Percentiles rank a stretch among this genome's conserved stretches.
Evolutionary conservation across 2,329 filamentous ascomycete genomes (phyloP).

Genomic region (Ceratocystiopsis brevicomis): DNA sequence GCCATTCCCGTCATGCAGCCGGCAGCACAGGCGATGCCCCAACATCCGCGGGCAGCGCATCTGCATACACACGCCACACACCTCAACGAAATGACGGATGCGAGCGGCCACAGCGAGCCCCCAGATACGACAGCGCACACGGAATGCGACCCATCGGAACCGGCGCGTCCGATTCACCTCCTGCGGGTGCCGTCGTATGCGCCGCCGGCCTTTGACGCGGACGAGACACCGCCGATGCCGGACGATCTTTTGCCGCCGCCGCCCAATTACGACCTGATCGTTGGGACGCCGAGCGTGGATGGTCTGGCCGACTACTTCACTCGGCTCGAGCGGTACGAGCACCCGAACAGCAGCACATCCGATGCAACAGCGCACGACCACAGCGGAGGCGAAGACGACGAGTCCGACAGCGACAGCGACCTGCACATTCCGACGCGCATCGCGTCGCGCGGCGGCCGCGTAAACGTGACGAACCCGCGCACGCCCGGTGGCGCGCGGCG

Average conservation of each 20-base stretch:
- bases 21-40: too few relatives aligned
- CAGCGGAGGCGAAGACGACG: slow-evolving; percentile 17
- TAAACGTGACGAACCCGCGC: slow-evolving; percentile 37
- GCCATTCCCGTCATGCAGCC: too few relatives aligned
- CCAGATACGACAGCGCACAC: slow-evolving; percentile 12
- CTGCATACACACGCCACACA: slow-evolving; percentile 13
- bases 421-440: slow-evolving; percentile 21
- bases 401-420: slow-evolving; percentile 19
- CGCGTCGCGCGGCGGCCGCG: slow-evolving; percentile 31
- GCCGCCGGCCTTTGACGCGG: slow-evolving; percentile 70
- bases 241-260: slow-evolving; percentile 49
- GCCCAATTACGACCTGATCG: slow-evolving; percentile 64
- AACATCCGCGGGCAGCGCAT: slow-evolving; percentile 36
- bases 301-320: slow-evolving; percentile 73
- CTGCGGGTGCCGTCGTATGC: slow-evolving; percentile 71
- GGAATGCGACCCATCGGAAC: slow-evolving; percentile 11
- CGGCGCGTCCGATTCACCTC: slow-evolving; percentile 62
- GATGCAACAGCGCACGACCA: background rate
- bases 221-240: slow-evolving; percentile 45
- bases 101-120: slow-evolving; percentile 3
- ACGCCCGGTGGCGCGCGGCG: slow-evolving; percentile 30
- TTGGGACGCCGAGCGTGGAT: slow-evolving; percentile 49
- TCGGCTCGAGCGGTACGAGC: slow-evolving; percentile 54
- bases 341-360: slow-evolving; percentile 5
- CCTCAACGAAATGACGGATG: slow-evolving; percentile 1